Conservation (phyloP, 345 rosid genomes). For the Angophora floribunda region DNA sequence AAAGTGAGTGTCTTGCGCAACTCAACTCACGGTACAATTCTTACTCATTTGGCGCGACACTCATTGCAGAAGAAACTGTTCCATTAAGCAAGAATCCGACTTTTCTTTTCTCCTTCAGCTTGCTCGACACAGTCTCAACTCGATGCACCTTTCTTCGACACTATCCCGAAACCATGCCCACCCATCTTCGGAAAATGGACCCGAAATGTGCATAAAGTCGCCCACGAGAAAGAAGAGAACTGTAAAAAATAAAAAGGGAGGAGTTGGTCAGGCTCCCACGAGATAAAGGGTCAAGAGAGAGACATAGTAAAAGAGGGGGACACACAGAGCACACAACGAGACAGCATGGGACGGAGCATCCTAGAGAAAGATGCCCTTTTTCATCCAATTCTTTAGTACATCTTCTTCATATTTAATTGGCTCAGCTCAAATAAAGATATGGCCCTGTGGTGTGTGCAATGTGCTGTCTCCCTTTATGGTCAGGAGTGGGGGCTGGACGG, state of each 20-base stretch:
- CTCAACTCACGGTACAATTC: neutral
- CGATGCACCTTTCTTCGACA: neutral
- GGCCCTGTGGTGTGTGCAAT: neutral
- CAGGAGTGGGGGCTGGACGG: neutral
- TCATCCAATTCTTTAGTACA: neutral
- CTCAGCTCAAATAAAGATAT: neutral
- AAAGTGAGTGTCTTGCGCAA: neutral
- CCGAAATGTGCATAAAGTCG: neutral
- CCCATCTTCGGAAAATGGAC: neutral
- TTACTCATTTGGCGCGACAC: neutral
- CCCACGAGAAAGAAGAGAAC: neutral
- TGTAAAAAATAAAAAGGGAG: neutral
- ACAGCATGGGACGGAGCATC: slow-evolving; percentile 19
- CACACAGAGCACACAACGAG: neutral
- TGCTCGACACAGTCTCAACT: neutral
- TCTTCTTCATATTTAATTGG: neutral
- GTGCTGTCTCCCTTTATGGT: neutral
- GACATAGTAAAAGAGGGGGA: neutral
- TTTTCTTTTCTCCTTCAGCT: neutral
- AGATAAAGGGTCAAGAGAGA: neutral
- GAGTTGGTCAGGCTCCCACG: neutral
- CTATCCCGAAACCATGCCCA: neutral
- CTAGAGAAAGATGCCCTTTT: slow-evolving; percentile 1
- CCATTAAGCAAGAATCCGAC: neutral
- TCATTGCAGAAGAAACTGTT: neutral